Evolutionary conservation across 169 alveolate genomes (phyloP), one percentile per base, ranked within the genome.

Genomic region (Nephromyces sp.): DNA sequence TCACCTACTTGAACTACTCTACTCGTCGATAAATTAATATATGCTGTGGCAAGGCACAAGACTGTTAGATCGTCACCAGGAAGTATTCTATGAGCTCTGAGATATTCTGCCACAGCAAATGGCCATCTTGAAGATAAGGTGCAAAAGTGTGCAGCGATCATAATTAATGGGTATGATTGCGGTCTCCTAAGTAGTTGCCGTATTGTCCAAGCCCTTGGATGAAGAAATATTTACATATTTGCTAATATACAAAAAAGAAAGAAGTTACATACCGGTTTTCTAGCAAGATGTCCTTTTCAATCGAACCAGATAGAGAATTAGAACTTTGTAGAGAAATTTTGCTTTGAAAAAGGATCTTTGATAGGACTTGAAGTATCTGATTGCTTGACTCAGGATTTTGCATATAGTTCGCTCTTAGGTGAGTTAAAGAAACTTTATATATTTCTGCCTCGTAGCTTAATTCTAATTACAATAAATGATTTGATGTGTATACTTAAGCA

Each of bases 91-190:
- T 64, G 84, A 24, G 89, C 89, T 27, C 89, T 52, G 25, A 64
- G 67, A 67, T 84, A 84, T 64, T 84, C 89, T 21, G 85, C 86
- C 8, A 67, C 83, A 6, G 89, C 89, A 61, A 72, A 84, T 1
- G 82, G 75, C 89, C 89, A 84, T 31, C 81, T 79, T 15, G 87
- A 82, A 1, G 89, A 84, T 52, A 79, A 71, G 30, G 83, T 78
- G 65, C 89, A 84, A 34, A 79, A 84, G 33, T 84, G 89, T 28
- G 85, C 89, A 22, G 78, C 89, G 35, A 84, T 15, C 83, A 84
- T 69, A 24, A 74, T 62, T 72, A 84, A 70, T 15, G 82, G 84
- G 43, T 52, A 79, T 70, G 75, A 65, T 6, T 79, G 68, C 6
- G 89, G 89, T 24, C 70, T 51, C 35, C 74, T 77, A 33, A 84